Conservation (phyloP, 2,329 filamentous ascomycete species). For the Fusarium oxysporum region DNA sequence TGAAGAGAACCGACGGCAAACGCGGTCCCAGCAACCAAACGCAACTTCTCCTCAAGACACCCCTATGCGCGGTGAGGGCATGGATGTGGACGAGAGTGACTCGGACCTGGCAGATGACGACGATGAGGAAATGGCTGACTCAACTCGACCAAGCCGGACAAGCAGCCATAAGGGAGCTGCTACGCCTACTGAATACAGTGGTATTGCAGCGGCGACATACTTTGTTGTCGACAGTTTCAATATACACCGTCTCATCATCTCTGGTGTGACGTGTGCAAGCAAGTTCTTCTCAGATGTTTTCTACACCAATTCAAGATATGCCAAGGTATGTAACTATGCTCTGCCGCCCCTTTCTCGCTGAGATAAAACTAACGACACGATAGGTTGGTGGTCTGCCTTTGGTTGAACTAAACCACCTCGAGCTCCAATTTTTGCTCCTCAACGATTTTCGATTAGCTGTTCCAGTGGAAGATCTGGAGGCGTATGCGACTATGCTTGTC, state of each 20-base stretch:
- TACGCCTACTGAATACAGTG: constrained; percentile 39
- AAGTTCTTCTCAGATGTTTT: constrained; percentile 99
- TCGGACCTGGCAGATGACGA: constrained; percentile 63
- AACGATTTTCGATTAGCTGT: constrained; percentile 97
- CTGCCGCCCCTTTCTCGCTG: neutral
- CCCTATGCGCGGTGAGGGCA: constrained; percentile 45
- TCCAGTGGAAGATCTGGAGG: constrained; percentile 93
- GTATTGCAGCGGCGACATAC: constrained; percentile 60
- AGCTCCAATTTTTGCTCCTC: constrained; percentile 92
- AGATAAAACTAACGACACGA: constrained; percentile 18
- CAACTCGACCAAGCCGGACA: constrained; percentile 40
- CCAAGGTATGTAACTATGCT: constrained; percentile 76
- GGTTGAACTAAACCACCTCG: constrained; percentile 92
- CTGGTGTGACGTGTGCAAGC: constrained; percentile 96
- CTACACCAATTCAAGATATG: constrained; percentile 98
- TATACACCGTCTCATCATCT: constrained; percentile 95
- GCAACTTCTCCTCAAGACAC: constrained; percentile 43
- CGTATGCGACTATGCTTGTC: constrained; percentile 97
- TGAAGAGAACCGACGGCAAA: constrained; percentile 62
- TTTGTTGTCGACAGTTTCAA: constrained; percentile 99
- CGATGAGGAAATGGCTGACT: constrained; percentile 52
- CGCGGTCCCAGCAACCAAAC: constrained; percentile 22
- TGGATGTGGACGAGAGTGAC: constrained; percentile 58
- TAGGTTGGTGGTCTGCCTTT: constrained; percentile 95
- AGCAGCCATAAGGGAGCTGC: constrained; percentile 40